Percentiles rank a stretch among this genome's conserved stretches.
Conservation (phyloP, 306 rosid genomes). For the Cucumis hystrix region DNA sequence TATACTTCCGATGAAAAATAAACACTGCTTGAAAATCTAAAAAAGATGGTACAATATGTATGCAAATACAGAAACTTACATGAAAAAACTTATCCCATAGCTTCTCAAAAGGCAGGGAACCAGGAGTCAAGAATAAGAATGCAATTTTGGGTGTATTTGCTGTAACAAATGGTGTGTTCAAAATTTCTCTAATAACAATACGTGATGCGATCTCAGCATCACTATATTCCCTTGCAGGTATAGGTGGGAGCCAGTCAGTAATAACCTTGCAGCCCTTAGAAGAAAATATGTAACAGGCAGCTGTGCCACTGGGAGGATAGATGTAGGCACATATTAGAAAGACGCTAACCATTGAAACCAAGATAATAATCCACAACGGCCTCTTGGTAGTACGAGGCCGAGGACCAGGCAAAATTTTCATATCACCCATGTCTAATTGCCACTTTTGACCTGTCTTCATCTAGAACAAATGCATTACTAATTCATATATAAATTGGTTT, state of each 20-base stretch:
- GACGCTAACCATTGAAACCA: constrained; percentile 67
- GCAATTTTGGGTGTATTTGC: constrained; percentile 63
- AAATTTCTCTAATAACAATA: constrained; percentile 60
- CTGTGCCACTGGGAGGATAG: constrained; percentile 56
- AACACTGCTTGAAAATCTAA: background rate
- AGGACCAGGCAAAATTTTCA: constrained; percentile 63
- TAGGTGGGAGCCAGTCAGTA: constrained; percentile 81
- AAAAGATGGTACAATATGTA: background rate
- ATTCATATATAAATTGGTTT: constrained; percentile 20
- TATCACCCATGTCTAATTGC: constrained; percentile 63
- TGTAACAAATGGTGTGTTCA: constrained; percentile 32
- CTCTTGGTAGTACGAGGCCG: constrained; percentile 82
- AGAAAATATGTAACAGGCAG: constrained; percentile 74
- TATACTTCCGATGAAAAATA: background rate
- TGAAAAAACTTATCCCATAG: constrained; percentile 89
- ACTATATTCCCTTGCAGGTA: constrained; percentile 54
- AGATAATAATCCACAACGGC: constrained; percentile 80
- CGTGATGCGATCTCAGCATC: constrained; percentile 82
- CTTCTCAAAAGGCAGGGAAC: constrained; percentile 79
- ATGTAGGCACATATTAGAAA: constrained; percentile 74
- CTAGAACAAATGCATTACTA: constrained; percentile 27
- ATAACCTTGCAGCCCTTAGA: constrained; percentile 63
- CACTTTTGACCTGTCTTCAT: constrained; percentile 74
- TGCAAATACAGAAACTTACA: constrained; percentile 35
- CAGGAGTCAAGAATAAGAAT: constrained; percentile 84